Base-by-base conservation (phyloP, 345 rosid species). In the Arabidopsis suecica region DNA sequence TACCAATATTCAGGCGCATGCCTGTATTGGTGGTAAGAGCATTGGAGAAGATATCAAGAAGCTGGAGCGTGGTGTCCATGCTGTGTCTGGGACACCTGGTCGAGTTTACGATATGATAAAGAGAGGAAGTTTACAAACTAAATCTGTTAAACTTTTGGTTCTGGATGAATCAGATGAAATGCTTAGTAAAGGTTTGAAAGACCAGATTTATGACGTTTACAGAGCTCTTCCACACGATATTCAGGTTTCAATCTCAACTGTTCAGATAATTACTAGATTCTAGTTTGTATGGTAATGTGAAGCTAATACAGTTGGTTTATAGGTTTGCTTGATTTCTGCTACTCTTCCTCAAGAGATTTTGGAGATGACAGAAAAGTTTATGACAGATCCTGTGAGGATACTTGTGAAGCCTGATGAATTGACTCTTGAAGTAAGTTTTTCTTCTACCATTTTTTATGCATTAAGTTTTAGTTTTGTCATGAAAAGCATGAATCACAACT, bases 61-160 rank as follows among this genome's bases (percentile, higher is more conserved):
- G 79, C 85, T 82, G 3, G 85, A 82, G 74, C 55, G 77, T 48
- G 82, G 85, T 60, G 81, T 77, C n/a, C 83, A 81, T 9, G 87
- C 89, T 48, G 99, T 95, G 14, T 92, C 97, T 1, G 97, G 97
- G 65, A 92, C 99, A 23, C 99, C 97, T 3, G 97, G 99, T 23
- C 88, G 97, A 80, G 99, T 95, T 7, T 90, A 90, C 50, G 97
- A 92, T 64, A 95, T 95, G 99, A 92, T 95, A 81, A 95, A 92
- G 87, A 87, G 97, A 82, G 90, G 97, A 72, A 92, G 96, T 0
- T 74, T 95, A 61, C 91, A 96, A 6, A 95, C 97, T 6, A 87
- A 93, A 84, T 86, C 96, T 47, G 79, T 83, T 37, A 83, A 78
- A 47, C 40, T 83, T 34, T 65, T 83, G 81, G 69, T 83, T 66